Conservation (phyloP, 768 basidiomycete species). For the Hydnomerulius pinastri region DNA sequence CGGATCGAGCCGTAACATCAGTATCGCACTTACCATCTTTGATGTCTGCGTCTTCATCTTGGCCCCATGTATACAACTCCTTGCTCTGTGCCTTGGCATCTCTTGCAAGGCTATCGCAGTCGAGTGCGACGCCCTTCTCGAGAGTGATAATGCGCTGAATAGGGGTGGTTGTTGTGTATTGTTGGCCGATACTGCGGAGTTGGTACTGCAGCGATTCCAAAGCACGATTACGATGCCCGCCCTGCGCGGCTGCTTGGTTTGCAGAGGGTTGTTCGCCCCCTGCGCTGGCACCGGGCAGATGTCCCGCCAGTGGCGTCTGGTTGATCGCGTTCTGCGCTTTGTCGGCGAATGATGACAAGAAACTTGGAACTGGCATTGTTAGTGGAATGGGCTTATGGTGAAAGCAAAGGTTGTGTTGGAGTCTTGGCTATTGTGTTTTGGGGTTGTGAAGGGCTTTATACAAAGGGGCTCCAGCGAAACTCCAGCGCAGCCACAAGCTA, state of each 20-base stretch:
- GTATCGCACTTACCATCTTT: conserved; percentile 61
- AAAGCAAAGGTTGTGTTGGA: no score
- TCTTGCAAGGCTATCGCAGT: conserved; percentile 65
- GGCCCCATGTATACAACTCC: conserved; percentile 86
- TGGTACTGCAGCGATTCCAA: conserved; percentile 70
- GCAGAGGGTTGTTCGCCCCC: conserved; percentile 40
- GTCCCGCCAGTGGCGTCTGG: conserved; percentile 57
- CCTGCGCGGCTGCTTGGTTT: conserved; percentile 42
- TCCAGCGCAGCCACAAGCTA: conserved; percentile 9
- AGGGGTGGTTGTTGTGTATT: conserved; percentile 69
- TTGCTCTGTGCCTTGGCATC: conserved; percentile 76
- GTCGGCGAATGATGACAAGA: conserved; percentile 69
- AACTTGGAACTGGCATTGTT: conserved; percentile 59
- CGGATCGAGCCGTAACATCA: conserved; percentile 1
- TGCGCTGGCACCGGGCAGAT: conserved; percentile 50
- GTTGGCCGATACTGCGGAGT: conserved; percentile 71
- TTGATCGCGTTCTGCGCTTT: conserved; percentile 76
- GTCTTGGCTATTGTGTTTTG: not conserved
- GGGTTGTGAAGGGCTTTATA: conserved; percentile 22
- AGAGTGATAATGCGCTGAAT: conserved; percentile 79
- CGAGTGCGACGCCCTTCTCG: conserved; percentile 76
- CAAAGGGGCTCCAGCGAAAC: conserved; percentile 7
- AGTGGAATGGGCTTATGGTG: conserved; percentile 11
- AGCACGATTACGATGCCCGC: conserved; percentile 51
- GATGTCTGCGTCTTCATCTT: conserved; percentile 66